Evolutionary conservation across 345 rosid species (phyloP), one percentile per base, ranked within the genome.

Genomic region (Hypericum androsaemum): DNA sequence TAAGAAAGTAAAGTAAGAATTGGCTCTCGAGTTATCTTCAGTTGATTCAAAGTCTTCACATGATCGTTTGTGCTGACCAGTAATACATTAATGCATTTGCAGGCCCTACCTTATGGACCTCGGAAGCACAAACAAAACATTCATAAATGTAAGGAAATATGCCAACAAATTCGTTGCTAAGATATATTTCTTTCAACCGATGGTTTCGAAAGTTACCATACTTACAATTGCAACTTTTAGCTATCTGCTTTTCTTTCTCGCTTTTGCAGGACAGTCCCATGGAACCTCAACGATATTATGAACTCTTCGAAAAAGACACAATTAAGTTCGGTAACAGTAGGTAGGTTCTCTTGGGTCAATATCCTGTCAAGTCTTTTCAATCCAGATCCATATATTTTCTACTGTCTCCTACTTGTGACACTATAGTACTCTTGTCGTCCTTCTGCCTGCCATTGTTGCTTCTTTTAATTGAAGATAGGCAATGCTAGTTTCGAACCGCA

Each of bases 91-190:
- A 55, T 41, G 22, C 54, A 8, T 7, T 62, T 51, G 43, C 62
- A 88, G 95, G 80, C 99, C 99, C 56, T 88, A 92, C 68, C 6
- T 92, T 39, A 85, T 92, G 94, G 99, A 88, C 70, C 99, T 88
- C 51, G 99, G 97, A 61, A 92, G 99, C 71, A 92, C 97, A 16
- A 92, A 92, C 41, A 88, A 86, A 65, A 92, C 99, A 5, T 80
- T 61, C 71, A 72, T 92, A 54, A 92, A 92, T 69, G 99, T 88
- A 70, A 78, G 82, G 1, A 22, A 22, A 22, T 22, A 22, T 1
- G 32, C 32, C 57, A 22, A 45, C 50, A 54, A 46, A 57, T 39
- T 9, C 13, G 61, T 61, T 28, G 22, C 48, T 61, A 61, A 59
- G 39, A 12, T 45, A 12, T 45, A 22, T 63, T 71, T 17, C 22